Percentiles rank a stretch among this genome's conserved stretches.
phyloP scores from a whole-genome alignment of 352 stramenopile genomes.

The Globisporangium radiosum region DNA sequence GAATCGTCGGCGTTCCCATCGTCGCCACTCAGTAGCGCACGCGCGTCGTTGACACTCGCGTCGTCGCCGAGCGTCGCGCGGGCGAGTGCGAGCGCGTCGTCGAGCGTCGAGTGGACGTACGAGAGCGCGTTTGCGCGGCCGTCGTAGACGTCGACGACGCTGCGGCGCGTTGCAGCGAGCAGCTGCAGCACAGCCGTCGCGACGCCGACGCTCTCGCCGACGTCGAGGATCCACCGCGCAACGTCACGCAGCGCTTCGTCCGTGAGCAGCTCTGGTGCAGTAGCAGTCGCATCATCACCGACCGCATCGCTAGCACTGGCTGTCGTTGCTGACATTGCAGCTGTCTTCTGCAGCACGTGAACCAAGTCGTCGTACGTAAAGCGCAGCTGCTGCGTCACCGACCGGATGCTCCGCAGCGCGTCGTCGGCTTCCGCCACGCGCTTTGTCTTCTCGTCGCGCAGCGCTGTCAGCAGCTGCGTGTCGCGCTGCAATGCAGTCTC shows the following conservation, averaged over 20 bases:
- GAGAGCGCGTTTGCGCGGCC: constrained; percentile 30
- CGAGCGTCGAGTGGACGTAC: constrained; percentile 33
- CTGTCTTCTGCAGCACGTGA: constrained; percentile 18
- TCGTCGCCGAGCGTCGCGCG: constrained; percentile 17
- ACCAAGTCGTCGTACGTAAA: constrained; percentile 42
- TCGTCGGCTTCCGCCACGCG: constrained; percentile 50
- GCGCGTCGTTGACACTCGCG: constrained; percentile 10
- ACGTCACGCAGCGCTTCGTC: constrained; percentile 17
- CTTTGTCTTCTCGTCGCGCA: constrained; percentile 60
- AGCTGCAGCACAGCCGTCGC: constrained; percentile 25
- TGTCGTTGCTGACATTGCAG: not conserved
- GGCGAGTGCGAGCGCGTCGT: constrained; percentile 38
- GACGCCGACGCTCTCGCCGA: constrained; percentile 36
- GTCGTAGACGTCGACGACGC: constrained; percentile 37
- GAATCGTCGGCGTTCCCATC: not conserved
- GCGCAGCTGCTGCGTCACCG: constrained; percentile 31
- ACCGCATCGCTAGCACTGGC: not conserved
- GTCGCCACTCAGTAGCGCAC: not conserved
- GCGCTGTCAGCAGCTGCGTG: constrained; percentile 29
- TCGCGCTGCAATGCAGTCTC: constrained; percentile 24
- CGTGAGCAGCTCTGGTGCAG: not conserved
- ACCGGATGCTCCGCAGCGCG: constrained; percentile 31
- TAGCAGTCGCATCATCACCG: not conserved
- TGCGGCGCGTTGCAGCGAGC: constrained; percentile 20
- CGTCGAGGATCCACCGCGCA: constrained; percentile 34